Evolutionary conservation across 306 rosid genomes (phyloP).

Genomic region (Aeschynomene evenia): DNA sequence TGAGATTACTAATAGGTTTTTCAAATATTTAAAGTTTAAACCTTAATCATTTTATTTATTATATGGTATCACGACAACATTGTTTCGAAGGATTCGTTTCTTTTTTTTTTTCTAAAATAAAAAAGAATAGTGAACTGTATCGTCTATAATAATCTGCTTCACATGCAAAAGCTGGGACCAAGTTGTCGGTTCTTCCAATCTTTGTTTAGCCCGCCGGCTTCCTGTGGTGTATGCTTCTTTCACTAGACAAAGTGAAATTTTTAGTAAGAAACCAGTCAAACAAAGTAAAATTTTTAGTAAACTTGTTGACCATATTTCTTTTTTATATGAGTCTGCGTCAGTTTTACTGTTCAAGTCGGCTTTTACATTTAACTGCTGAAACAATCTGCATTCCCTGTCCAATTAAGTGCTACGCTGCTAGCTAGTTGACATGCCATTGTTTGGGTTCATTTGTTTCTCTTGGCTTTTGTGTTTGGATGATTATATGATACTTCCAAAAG

Average conservation of each 20-base stretch:
- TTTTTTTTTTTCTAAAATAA: no score
- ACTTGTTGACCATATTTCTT: not conserved
- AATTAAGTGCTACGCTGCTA: not conserved
- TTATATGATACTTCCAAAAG: no score
- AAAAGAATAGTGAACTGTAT: no score
- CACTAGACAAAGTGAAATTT: conserved; percentile 2
- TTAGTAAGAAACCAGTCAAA: not conserved
- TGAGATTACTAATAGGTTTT: no score
- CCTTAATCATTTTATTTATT: no score
- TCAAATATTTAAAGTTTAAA: no score
- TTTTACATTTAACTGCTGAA: not conserved
- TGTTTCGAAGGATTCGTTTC: not conserved
- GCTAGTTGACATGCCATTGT: not conserved
- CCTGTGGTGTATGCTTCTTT: not conserved
- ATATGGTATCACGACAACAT: no score
- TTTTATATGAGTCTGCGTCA: not conserved
- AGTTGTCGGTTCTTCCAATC: not conserved
- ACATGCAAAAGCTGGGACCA: not conserved
- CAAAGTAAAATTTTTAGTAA: not conserved
- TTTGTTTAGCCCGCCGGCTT: conserved; percentile 18
- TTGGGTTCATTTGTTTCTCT: not conserved
- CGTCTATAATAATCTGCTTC: not conserved
- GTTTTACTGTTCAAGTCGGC: not conserved
- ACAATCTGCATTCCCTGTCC: not conserved
- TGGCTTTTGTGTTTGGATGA: not conserved